Percentiles rank a stretch among this genome's conserved stretches.
Conservation (phyloP, 768 basidiomycete genomes). For the Phaeotremella skinneri region DNA sequence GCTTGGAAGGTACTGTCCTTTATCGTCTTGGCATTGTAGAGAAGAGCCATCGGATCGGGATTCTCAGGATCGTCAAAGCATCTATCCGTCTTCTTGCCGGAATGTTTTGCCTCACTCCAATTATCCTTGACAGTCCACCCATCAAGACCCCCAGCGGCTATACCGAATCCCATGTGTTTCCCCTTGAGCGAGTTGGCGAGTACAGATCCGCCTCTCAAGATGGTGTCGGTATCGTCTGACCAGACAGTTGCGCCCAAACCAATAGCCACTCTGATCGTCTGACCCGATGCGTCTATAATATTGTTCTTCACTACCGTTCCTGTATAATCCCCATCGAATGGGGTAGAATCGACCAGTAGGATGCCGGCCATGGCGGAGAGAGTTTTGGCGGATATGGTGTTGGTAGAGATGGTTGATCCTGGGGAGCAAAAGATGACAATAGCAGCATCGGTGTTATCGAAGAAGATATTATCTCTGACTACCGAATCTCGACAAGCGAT, state of each 20-base stretch:
- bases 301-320: conserved; percentile 52
- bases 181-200: conserved; percentile 51
- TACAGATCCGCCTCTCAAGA: conserved; percentile 51
- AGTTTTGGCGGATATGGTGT: conserved; percentile 50
- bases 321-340: conserved; percentile 53
- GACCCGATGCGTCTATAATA: conserved; percentile 49
- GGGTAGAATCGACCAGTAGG: conserved; percentile 52
- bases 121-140: conserved; percentile 53
- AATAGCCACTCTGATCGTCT: conserved; percentile 54
- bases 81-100: conserved; percentile 39
- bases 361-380: conserved; percentile 53
- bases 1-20: conserved; percentile 44
- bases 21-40: conserved; percentile 35
- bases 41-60: conserved; percentile 47
- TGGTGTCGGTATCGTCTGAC: conserved; percentile 52
- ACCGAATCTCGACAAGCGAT: conserved; percentile 52
- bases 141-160: conserved; percentile 52
- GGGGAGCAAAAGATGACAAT: conserved; percentile 54
- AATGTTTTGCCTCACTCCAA: conserved; percentile 46
- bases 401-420: conserved; percentile 50
- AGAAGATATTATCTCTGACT: conserved; percentile 50
- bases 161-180: conserved; percentile 54
- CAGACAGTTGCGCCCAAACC: conserved; percentile 54
- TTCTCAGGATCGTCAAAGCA: conserved; percentile 50
- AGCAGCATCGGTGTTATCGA: conserved; percentile 54